These are phyloP conservation scores for Trichoderma gamsii DNA, from an alignment of 495 filamentous ascomycete genomes.

Conservation along the genomic window DNA sequence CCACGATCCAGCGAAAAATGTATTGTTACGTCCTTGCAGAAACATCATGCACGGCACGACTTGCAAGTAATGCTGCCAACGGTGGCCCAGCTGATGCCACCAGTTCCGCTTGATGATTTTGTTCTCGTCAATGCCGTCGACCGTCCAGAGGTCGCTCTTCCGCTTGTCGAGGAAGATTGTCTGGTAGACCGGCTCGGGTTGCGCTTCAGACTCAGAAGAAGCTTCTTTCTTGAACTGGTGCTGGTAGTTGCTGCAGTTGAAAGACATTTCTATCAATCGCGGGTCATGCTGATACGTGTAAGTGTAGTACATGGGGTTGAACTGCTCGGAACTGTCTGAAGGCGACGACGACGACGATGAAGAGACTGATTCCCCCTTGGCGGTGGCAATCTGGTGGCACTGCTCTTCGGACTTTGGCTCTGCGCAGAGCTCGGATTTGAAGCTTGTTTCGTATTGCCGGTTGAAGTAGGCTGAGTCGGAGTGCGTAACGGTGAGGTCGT, in stretches of 20 bases:
- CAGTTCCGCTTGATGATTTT: conserved; percentile 70
- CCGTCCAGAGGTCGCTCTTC: conserved; percentile 59
- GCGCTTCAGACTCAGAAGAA: conserved; percentile 21
- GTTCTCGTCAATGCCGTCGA: conserved; percentile 58
- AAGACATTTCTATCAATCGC: conserved; percentile 77
- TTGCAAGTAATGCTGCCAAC: conserved; percentile 71
- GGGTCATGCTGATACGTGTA: conserved; percentile 59
- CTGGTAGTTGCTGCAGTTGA: conserved; percentile 82
- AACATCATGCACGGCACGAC: conserved; percentile 79
- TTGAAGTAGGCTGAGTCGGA: conserved; percentile 69
- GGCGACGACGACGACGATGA: background rate
- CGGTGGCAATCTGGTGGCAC: conserved; percentile 48
- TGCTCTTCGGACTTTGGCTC: conserved; percentile 42
- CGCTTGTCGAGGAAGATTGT: conserved; percentile 74
- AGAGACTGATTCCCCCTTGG: conserved; percentile 28
- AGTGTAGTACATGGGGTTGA: conserved; percentile 78
- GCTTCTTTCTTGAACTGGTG: conserved; percentile 59
- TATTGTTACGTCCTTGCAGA: conserved; percentile 63
- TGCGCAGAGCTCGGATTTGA: conserved; percentile 46
- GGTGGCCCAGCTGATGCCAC: conserved; percentile 84
- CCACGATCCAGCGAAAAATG: conserved; percentile 67
- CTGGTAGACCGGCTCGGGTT: conserved; percentile 66
- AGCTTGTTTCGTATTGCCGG: conserved; percentile 67
- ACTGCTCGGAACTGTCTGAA: conserved; percentile 24
- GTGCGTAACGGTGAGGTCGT: conserved; percentile 83